Evolutionary conservation across 1,284 basidiomycete species (phyloP).

Genomic region (Microbotryum lychnidis-dioicae): DNA sequence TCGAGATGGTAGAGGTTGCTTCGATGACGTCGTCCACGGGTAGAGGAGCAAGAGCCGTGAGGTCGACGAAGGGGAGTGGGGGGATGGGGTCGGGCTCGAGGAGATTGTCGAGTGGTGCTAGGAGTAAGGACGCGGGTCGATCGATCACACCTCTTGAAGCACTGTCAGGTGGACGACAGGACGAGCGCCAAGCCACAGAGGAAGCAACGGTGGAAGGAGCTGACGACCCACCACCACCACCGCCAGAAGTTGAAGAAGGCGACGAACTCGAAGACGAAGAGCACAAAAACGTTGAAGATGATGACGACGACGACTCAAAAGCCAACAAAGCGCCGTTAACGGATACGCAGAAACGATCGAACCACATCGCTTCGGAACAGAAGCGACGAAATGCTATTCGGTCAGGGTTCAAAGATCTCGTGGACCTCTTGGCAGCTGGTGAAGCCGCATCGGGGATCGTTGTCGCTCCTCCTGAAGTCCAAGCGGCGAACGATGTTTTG

Average conservation of each 20-base stretch:
- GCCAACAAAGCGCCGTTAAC: conserved; percentile 46
- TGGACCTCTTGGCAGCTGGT: conserved; percentile 30
- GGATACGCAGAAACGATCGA: conserved; percentile 76
- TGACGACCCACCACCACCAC: neutral
- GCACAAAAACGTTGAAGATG: neutral
- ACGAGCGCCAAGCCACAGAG: neutral
- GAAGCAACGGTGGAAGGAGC: neutral
- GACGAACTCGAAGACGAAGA: conserved; percentile 2
- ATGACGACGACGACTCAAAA: conserved; percentile 3
- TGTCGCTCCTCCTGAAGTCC: conserved; percentile 3
- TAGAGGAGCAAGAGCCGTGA: too few species aligned
- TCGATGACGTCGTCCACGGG: too few species aligned
- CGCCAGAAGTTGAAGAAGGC: neutral
- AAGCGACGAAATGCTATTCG: conserved; percentile 80
- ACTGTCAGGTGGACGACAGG: neutral
- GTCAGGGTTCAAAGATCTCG: conserved; percentile 55
- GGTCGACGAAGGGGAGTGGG: too few species aligned
- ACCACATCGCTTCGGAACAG: conserved; percentile 87
- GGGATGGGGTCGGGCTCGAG: too few species aligned
- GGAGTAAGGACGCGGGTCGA: too few species aligned
- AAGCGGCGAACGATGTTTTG: neutral
- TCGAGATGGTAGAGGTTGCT: too few species aligned
- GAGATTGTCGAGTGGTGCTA: too few species aligned
- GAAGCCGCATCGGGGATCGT: conserved; percentile 50
- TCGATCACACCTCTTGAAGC: too few species aligned